Evolutionary conservation across 441 rosid genomes (phyloP), one percentile per base, ranked within the genome.

Genomic region (Erodium moschatum): DNA sequence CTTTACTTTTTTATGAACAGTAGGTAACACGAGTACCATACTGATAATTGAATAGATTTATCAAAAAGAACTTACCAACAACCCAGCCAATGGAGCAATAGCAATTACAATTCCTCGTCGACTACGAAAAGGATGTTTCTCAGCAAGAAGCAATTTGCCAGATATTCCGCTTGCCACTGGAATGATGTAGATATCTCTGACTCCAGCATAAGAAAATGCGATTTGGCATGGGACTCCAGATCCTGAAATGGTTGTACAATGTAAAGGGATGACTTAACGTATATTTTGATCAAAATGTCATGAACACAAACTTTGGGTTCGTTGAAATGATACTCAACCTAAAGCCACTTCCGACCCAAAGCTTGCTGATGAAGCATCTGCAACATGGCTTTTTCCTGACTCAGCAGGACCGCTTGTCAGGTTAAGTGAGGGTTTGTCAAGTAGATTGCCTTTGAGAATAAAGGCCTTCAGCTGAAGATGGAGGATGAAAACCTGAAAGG

Each of bases 121-220:
- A 77, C 83, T 83, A 67, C 82, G 84, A 69, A 85, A 89, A 58
- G 95, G 91, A 80, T 86, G 91, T 72, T 84, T 89, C 85, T 89
- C 89, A 3, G 78, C 86, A 67, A 86, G 90, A 75, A 88, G 80
- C 72, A 85, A 74, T 73, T 82, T 85, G 24, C 91, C 95, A 75
- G 79, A 73, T 69, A 68, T 71, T 64, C 82, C 88, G 6, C 71
- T 74, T 48, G 85, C 79, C 31, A 76, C 69, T 0, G 87, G 84
- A 74, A 86, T 75, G 63, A 84, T 64, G 70, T 79, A 81, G 78
- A 86, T 78, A 69, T 86, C 90, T 72, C 88, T 77, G 61, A 79
- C 70, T 67, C 95, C 85, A 19, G 85, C 88, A 79, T 81, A 82
- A n/a, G 89, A 80, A 69, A 86, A 86, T 38, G 86, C 88, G 72